Evolutionary conservation across 75 land plant genomes (phyloP).

Genomic region (Pinus albicaulis): DNA sequence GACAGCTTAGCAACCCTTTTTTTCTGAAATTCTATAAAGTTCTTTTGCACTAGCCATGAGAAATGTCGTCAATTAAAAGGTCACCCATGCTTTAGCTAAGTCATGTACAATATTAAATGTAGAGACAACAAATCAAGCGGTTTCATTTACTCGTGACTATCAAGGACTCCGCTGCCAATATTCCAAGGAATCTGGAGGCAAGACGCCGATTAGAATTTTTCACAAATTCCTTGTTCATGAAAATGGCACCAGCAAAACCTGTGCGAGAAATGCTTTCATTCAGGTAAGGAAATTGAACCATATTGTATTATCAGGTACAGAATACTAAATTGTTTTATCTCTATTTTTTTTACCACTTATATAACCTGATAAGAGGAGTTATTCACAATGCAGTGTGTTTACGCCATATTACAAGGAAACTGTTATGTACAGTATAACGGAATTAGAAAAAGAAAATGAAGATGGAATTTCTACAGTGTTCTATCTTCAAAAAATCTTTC

Average conservation of each 20-base stretch:
- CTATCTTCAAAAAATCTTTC: conserved; percentile 95
- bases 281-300: conserved; percentile 45
- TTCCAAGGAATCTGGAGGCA: conserved; percentile 92
- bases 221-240: conserved; percentile 92
- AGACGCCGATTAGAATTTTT: conserved; percentile 89
- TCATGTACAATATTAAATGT: conserved; percentile 14
- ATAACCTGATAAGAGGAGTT: neutral
- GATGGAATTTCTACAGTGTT: conserved; percentile 92
- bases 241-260: conserved; percentile 73
- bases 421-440: conserved; percentile 77
- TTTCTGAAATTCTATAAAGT: neutral
- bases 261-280: conserved; percentile 91
- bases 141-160: conserved; percentile 71
- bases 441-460: conserved; percentile 72
- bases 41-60: too few species aligned
- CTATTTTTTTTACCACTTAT: neutral
- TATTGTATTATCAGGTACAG: neutral
- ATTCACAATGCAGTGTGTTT: conserved; percentile 74
- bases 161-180: conserved; percentile 86
- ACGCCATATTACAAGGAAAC: conserved; percentile 93
- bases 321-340: neutral
- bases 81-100: neutral
- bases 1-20: neutral
- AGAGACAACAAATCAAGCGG: conserved; percentile 65
- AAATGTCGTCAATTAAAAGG: too few species aligned